phyloP scores from a whole-genome alignment of 2,329 filamentous ascomycete genomes.

The Onygenales sp. region DNA sequence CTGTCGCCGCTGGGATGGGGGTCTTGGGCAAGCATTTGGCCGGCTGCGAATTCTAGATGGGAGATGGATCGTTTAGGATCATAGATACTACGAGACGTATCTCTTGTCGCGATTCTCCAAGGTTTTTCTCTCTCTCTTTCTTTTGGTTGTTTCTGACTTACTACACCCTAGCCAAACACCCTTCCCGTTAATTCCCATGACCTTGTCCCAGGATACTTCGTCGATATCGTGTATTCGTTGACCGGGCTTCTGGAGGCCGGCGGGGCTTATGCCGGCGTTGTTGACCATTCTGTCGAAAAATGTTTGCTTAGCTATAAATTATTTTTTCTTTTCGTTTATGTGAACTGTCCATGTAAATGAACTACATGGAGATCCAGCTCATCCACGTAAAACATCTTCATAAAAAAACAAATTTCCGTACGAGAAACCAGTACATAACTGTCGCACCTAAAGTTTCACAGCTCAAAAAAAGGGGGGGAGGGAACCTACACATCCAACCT shows the following conservation, averaged over 20 bases:
- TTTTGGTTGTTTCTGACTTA: slow-evolving; percentile 3
- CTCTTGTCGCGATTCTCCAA: neutral
- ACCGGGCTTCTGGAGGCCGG: slow-evolving; percentile 7
- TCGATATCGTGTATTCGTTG: slow-evolving; percentile 37
- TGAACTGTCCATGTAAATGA: too few species aligned
- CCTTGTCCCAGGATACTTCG: slow-evolving; percentile 38
- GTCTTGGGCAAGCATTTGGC: slow-evolving; percentile 32
- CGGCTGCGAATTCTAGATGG: slow-evolving; percentile 21
- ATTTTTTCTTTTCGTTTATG: neutral
- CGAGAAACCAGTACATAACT: neutral
- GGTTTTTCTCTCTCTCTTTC: neutral
- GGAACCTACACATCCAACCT: slow-evolving; percentile 35
- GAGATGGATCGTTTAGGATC: neutral
- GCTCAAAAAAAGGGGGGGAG: neutral
- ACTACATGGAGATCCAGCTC: too few species aligned
- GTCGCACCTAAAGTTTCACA: neutral
- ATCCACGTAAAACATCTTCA: too few species aligned
- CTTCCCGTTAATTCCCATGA: slow-evolving; percentile 28
- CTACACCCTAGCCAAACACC: slow-evolving; percentile 34
- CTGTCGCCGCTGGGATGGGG: slow-evolving; percentile 22
- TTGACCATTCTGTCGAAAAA: slow-evolving; percentile 32
- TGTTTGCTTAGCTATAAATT: neutral
- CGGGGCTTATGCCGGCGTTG: slow-evolving; percentile 39
- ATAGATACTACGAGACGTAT: too few species aligned
- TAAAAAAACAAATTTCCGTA: neutral